Base-by-base conservation (phyloP, 345 rosid genomes). In the Citrus inodora region DNA sequence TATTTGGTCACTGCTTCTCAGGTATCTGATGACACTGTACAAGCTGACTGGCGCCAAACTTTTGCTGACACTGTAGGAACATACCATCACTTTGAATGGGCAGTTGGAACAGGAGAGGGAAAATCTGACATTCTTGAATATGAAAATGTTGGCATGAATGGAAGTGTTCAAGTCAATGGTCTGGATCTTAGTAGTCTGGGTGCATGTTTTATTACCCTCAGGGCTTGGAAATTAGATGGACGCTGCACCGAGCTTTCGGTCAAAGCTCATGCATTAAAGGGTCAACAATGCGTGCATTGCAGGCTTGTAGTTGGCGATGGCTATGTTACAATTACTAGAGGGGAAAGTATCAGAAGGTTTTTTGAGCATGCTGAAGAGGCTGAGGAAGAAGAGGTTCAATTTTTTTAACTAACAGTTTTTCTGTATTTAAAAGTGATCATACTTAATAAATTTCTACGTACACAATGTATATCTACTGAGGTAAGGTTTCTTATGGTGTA, bases 321-420 rank as follows among this genome's bases (percentile, higher is more conserved):
- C 75, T 88, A 87, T 74, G 93, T 96, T 74, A 87, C 95, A 80
- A 92, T 96, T 37, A 92, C 87, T 32, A 87, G 89, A 73, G 99
- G 99, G 61, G 93, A 92, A 84, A 88, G 94, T 80, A 94, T 96
- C 38, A 83, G 85, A 83, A 87, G 82, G 76, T 92, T 95, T 88
- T 93, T 96, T 86, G 98, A 94, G 77, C 99, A 93, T 84, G 98
- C 99, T 0, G 98, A 95, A 85, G 98, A 92, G 74, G 93, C 92
- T 5, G 99, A 96, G 86, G 99, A 96, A 86, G 99, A 96, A 87
- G 99, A 96, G 97, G 99, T 72, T 82, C 76, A 53, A 55, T 42
- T 51, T 70, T 71, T 70, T 38, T 66, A 75, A 67, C 55, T 70
- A 59, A 13, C 67, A 24, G 33, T 40, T 72, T 72, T 72, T 1